Conservation (phyloP, 495 filamentous ascomycete genomes). For the Chaetomium fimeti region DNA sequence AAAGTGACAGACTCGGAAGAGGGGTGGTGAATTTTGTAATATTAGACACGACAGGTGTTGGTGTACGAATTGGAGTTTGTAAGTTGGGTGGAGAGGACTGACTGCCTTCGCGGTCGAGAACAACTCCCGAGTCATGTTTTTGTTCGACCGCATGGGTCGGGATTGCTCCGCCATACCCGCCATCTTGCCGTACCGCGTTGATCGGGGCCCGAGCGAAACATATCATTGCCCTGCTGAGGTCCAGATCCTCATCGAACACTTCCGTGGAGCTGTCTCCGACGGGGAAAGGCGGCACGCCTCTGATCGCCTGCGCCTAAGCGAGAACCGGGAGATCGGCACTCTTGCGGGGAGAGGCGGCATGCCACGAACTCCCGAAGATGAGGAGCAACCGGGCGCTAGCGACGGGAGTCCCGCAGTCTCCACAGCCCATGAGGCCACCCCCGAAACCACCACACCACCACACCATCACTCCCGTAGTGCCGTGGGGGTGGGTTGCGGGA, state of each 20-base stretch:
- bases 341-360: not conserved
- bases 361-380: not conserved
- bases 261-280: not conserved
- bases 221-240: not conserved
- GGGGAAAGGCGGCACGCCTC: not conserved
- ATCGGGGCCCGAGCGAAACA: not conserved
- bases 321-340: not conserved
- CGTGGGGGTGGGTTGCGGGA: no score
- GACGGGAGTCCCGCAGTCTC: not conserved
- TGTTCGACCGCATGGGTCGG: not conserved
- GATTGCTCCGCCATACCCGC: not conserved
- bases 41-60: not conserved
- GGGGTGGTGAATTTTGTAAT: not conserved
- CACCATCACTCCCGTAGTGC: no score
- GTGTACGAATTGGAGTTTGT: no score
- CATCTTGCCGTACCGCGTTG: not conserved
- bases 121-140: not conserved
- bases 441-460: no score
- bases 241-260: not conserved
- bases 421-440: not conserved
- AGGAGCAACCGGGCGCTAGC: not conserved
- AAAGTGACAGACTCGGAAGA: not conserved
- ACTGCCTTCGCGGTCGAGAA: no score
- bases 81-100: no score
- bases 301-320: no score